Evolutionary conservation across 108 stramenopile species (phyloP), one percentile per base, ranked within the genome.

Genomic region (Cyclotella atomus): DNA sequence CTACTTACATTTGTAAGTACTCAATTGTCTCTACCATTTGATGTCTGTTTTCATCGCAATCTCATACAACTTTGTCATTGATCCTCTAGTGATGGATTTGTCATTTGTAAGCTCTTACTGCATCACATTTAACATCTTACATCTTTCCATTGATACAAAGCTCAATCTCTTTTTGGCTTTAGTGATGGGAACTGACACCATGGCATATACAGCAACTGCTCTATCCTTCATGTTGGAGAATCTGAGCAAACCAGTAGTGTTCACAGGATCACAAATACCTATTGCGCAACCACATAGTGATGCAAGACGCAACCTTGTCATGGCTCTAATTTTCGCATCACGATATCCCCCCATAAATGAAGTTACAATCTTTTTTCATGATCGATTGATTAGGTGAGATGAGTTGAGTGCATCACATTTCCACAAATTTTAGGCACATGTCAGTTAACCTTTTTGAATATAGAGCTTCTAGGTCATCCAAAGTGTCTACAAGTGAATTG

Each of bases 211-310:
- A 16, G 93, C 97, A 0, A 87, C 93, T 17, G 98, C 98, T 3
- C 79, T 98, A 29, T 83, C 87, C 34, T 99, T 98, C 86, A 97
- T 99, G 97, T 78, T 99, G 28, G 96, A 99, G 75, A 97, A 98
- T 86, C 84, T 99, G 32, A 90, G 92, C 16, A 99, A 99, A 73
- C 92, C 99, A 6, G 97, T 99, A 12, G 78, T 97, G 0, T 96
- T 97, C 63, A 98, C 98, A 0, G 98, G 98, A 4, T 67, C 66
- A 24, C 96, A 96, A 81, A 92, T 99, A 32, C 99, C 97, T 0
- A 70, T 99, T 14, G 74, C 85, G 20, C 94, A 97, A 79, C 92
- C 89, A 16, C 96, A 97, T 82, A 97, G 92, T 76, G 97, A 98
- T 83, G 99, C 97, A 16, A 79, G 97, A 27, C 79, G 90, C n/a